A percentile compares a stretch with the other conserved stretches of the same genome.
phyloP scores from a whole-genome alignment of 1,284 basidiomycete species.

The Cutaneotrichosporon cutaneum region DNA sequence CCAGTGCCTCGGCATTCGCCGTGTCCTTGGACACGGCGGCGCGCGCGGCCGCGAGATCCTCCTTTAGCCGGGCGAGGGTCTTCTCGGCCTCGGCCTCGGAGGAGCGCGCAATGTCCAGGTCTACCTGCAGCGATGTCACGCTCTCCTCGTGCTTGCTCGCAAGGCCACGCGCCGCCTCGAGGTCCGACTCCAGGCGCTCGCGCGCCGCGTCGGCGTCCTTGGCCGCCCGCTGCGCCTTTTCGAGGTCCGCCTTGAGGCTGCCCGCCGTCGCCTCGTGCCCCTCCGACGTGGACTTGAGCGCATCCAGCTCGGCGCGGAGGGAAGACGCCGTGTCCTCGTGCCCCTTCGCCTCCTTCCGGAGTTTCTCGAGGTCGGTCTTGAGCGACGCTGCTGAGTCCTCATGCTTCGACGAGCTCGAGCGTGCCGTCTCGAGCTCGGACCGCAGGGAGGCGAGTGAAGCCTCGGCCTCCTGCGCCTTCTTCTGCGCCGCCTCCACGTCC shows the following conservation, averaged over 20 bases:
- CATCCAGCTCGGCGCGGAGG: slow-evolving; percentile 8
- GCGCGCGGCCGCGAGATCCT: slow-evolving; percentile 10
- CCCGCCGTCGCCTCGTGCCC: slow-evolving; percentile 12
- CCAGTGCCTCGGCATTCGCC: slow-evolving; percentile 11
- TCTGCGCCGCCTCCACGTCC: slow-evolving; percentile 4
- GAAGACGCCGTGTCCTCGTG: slow-evolving; percentile 10
- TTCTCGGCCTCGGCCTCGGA: slow-evolving; percentile 12
- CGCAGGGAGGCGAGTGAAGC: slow-evolving; percentile 5
- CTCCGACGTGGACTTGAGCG: not conserved
- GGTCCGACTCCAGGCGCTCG: slow-evolving; percentile 5
- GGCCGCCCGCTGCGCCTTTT: not conserved
- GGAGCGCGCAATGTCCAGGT: slow-evolving; percentile 13
- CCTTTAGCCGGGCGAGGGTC: slow-evolving; percentile 10
- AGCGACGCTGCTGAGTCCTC: slow-evolving; percentile 13
- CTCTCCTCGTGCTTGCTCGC: slow-evolving; percentile 11
- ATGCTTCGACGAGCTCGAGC: slow-evolving; percentile 2
- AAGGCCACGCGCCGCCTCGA: slow-evolving; percentile 11
- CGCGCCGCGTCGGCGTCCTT: slow-evolving; percentile 10
- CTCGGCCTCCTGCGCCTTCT: not conserved
- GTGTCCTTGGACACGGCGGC: not conserved
- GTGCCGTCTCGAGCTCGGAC: slow-evolving; percentile 15
- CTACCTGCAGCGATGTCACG: slow-evolving; percentile 7
- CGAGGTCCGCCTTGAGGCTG: slow-evolving; percentile 9
- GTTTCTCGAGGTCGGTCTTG: slow-evolving; percentile 10
- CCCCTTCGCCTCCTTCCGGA: slow-evolving; percentile 2